These are phyloP conservation scores for Apiospora rasikravindrae DNA, from an alignment of 2,329 filamentous ascomycete species.

Conservation along the genomic window DNA sequence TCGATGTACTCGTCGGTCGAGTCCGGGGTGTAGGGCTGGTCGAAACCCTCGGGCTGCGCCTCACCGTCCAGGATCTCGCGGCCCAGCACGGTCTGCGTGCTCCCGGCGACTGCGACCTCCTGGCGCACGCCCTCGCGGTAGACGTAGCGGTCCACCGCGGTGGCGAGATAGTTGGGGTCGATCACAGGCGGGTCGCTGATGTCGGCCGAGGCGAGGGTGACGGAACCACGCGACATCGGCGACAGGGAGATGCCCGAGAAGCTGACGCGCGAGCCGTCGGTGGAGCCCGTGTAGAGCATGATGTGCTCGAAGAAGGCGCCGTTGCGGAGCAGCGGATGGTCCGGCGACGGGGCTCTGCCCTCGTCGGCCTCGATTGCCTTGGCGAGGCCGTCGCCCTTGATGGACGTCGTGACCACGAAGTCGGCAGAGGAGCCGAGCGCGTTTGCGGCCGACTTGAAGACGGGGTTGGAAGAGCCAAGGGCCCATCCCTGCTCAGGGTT, in stretches of 20 bases:
- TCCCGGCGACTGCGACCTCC: conserved; percentile 31
- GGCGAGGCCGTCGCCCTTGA: conserved; percentile 36
- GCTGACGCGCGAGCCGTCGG: conserved; percentile 24
- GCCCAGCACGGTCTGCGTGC: conserved; percentile 27
- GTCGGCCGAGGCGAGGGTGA: conserved; percentile 30
- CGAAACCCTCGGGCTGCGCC: conserved; percentile 28
- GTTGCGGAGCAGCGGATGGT: conserved; percentile 39
- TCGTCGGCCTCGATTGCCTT: conserved; percentile 42
- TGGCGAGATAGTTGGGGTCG: conserved; percentile 38
- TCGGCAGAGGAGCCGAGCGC: conserved; percentile 42
- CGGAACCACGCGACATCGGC: conserved; percentile 35
- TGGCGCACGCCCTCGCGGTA: conserved; percentile 34
- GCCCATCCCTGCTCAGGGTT: conserved; percentile 39
- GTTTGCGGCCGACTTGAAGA: conserved; percentile 44
- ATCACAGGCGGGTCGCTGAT: conserved; percentile 28
- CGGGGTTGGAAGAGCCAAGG: conserved; percentile 41
- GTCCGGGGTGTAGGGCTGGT: conserved; percentile 16
- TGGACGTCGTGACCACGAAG: conserved; percentile 40
- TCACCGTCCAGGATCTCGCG: conserved; percentile 36
- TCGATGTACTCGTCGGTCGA: conserved; percentile 7
- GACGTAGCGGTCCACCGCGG: conserved; percentile 38
- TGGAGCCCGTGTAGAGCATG: conserved; percentile 23
- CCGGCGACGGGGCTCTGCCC: conserved; percentile 35
- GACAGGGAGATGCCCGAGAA: conserved; percentile 31
- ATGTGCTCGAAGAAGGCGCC: conserved; percentile 27